Conservation (phyloP, 2,329 filamentous ascomycete species). For the Aphanoascus verrucosus region DNA sequence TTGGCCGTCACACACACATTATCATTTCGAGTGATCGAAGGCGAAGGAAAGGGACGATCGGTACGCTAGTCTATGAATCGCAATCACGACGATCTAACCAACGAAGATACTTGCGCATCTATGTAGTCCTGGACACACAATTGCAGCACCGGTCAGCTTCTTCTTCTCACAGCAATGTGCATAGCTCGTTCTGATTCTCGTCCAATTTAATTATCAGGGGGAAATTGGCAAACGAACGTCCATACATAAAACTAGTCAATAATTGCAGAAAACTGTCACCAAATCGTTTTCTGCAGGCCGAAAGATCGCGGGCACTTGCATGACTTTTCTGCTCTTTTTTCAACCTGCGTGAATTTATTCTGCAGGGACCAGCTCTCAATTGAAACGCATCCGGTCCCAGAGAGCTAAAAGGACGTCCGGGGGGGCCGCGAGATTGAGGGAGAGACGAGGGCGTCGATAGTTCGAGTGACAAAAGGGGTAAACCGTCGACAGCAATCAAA, state of each 20-base stretch:
- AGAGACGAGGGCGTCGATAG: background rate
- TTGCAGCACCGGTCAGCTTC: background rate
- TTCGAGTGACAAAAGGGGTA: background rate
- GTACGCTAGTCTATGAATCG: background rate
- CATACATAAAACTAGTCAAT: conserved; percentile 6
- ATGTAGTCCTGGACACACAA: background rate
- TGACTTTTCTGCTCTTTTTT: conserved; percentile 1
- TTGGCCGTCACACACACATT: background rate
- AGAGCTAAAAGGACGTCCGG: background rate
- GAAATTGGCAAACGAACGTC: background rate
- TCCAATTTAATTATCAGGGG: background rate
- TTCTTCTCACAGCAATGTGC: background rate
- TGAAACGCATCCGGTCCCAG: background rate
- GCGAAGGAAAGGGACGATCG: background rate
- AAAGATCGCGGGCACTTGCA: conserved; percentile 4
- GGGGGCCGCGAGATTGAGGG: background rate
- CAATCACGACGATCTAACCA: background rate
- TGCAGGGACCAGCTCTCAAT: background rate
- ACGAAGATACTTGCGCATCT: background rate
- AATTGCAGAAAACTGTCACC: background rate
- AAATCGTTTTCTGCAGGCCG: background rate
- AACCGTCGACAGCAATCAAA: background rate
- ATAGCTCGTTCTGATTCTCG: background rate
- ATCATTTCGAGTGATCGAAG: background rate
- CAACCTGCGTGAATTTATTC: background rate